A percentile compares a stretch with the other conserved stretches of the same genome.
Conservation (phyloP, 805 yeast genomes). For the Myxozyma neotropica region DNA sequence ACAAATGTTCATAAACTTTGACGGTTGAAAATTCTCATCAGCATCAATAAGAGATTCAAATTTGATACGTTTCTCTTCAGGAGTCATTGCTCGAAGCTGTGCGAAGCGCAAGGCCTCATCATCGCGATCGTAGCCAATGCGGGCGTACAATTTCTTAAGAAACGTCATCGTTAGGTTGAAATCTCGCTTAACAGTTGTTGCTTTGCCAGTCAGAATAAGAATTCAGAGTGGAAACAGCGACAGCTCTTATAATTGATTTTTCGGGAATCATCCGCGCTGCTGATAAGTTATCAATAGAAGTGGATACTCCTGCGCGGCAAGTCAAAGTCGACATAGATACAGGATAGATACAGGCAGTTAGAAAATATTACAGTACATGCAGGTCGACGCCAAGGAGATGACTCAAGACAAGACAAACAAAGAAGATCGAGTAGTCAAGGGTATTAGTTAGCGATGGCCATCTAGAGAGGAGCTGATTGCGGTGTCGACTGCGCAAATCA, state of each 20-base stretch:
- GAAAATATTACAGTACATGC: background rate
- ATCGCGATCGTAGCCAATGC: slow-evolving; percentile 33
- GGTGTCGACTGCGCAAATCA: no score
- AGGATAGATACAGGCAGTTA: background rate
- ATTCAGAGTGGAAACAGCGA: no score
- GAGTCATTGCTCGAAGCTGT: background rate
- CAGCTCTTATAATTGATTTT: no score
- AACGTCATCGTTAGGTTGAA: slow-evolving; percentile 39
- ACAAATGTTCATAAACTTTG: background rate
- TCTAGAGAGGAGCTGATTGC: no score
- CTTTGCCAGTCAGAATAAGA: no score
- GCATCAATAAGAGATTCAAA: slow-evolving; percentile 5
- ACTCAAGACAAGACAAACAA: no score
- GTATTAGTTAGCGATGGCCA: no score
- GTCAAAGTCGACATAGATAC: background rate
- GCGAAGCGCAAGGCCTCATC: slow-evolving; percentile 7
- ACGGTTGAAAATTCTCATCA: slow-evolving; percentile 5
- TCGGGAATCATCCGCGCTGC: background rate
- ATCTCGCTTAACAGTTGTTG: no score
- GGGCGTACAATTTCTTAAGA: slow-evolving; percentile 46
- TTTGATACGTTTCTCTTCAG: background rate
- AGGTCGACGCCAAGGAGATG: no score
- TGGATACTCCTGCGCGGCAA: no score
- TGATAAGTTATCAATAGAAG: no score
- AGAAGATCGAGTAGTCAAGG: no score